These are phyloP conservation scores for Hypholoma sublateritium DNA, from an alignment of 768 basidiomycete species.

Conservation along the genomic window DNA sequence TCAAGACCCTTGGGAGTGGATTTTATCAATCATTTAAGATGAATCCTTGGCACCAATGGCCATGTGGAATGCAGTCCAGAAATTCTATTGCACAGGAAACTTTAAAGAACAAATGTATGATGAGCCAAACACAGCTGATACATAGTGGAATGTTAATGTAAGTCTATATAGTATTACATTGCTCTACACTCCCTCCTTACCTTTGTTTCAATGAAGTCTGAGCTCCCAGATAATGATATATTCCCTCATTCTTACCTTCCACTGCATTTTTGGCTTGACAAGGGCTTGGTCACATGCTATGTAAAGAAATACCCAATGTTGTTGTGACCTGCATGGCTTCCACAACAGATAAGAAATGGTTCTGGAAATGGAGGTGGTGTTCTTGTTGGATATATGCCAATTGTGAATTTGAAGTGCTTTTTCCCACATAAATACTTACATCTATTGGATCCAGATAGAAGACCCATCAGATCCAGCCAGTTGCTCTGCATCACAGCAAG, in stretches of 20 bases:
- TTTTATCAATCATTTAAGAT: slow-evolving; percentile 20
- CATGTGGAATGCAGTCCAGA: slow-evolving; percentile 22
- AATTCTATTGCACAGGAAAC: slow-evolving; percentile 19
- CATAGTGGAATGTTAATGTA: slow-evolving; percentile 28
- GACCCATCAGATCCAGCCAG: slow-evolving; percentile 24
- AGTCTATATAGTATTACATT: slow-evolving; percentile 7
- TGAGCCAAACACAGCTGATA: slow-evolving; percentile 28
- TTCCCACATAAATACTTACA: background rate
- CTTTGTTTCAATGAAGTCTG: slow-evolving; percentile 1
- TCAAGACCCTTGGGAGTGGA: slow-evolving; percentile 29
- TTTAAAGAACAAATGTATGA: slow-evolving; percentile 20
- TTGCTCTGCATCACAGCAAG: slow-evolving; percentile 15
- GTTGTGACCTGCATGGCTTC: slow-evolving; percentile 24
- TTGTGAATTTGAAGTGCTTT: slow-evolving; percentile 12
- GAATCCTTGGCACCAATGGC: slow-evolving; percentile 12
- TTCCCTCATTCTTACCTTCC: slow-evolving; percentile 26
- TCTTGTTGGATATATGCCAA: slow-evolving; percentile 27
- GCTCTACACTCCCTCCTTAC: too few species aligned
- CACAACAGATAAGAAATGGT: slow-evolving; percentile 25
- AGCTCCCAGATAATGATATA: slow-evolving; percentile 17
- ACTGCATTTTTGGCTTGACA: slow-evolving; percentile 31
- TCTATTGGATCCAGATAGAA: slow-evolving; percentile 15
- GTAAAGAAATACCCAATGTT: slow-evolving; percentile 29
- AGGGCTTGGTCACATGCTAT: slow-evolving; percentile 24
- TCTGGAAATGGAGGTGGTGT: slow-evolving; percentile 34